Percentiles rank a stretch among this genome's conserved stretches.
Evolutionary conservation across 208 protist genomes (phyloP).

Genomic region (Acanthamoeba castellanii): DNA sequence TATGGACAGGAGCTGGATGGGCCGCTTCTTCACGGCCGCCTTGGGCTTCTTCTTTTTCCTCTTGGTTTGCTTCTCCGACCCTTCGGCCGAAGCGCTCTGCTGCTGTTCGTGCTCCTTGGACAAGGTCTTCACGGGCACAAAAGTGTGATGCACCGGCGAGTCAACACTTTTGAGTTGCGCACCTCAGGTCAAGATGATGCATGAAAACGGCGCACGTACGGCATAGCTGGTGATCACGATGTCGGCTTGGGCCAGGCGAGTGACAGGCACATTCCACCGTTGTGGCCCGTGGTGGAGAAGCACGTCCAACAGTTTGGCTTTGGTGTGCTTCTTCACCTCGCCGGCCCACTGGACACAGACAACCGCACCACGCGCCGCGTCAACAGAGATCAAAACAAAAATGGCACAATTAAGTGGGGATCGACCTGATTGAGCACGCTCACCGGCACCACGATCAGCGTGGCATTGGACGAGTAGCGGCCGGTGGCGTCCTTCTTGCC

Average conservation of each 20-base stretch:
- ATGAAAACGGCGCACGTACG: not conserved
- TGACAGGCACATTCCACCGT: not conserved
- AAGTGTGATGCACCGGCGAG: not conserved
- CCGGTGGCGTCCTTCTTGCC: constrained; percentile 5
- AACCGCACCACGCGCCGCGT: constrained; percentile 8
- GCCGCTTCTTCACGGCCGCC: not conserved
- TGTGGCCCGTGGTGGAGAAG: constrained; percentile 13
- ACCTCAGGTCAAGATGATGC: not conserved
- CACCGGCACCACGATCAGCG: constrained; percentile 22
- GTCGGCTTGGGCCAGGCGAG: not conserved
- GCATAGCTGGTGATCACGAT: constrained; percentile 55
- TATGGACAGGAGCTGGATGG: not conserved
- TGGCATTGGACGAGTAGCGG: not conserved
- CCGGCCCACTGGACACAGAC: constrained; percentile 82
- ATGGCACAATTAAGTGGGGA: not conserved
- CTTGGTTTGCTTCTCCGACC: not conserved
- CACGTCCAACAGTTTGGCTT: not conserved
- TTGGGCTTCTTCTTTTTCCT: constrained; percentile 17
- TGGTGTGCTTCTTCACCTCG: constrained; percentile 80
- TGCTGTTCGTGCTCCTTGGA: constrained; percentile 37
- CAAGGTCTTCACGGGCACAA: not conserved
- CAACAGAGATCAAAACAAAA: too few relatives aligned
- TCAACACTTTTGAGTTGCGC: too few relatives aligned
- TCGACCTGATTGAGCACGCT: constrained; percentile 2
- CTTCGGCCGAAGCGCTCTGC: not conserved